Base-by-base conservation (phyloP, 2,329 filamentous ascomycete species). In the Xylaria sp. region DNA sequence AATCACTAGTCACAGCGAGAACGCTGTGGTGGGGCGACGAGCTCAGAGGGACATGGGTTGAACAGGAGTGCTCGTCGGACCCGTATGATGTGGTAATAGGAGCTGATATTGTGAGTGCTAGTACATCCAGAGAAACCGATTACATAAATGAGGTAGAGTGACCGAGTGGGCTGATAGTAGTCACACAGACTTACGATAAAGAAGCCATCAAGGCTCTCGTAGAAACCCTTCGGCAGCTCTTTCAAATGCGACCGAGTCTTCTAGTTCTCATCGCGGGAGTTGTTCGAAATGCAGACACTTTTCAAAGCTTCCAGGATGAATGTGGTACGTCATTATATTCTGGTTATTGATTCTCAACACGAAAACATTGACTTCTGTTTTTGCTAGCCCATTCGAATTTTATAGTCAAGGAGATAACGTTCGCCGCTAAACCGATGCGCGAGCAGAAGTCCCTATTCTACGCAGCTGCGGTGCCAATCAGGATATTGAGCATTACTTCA, bases 261-360 rank as follows among this genome's bases (percentile, higher is more conserved):
- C 75, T 84, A 53, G 86, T 90, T 54, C 79, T 91, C 65, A 86
- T 91, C 69, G 84, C 88, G 2, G 86, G 87, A 16, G 88, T 88
- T 0, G 82, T 91, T 63, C 85, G 90, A 64, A 91, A 91, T 68
- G 81, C 85, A 64, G 81, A 88, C 61, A 91, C 89, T 0, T 90
- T 90, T 77, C 82, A 86, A 72, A 80, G 82, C 29, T 91, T 91
- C 74, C 76, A 84, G 72, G 79, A 84, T 65, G 85, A 84, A 65
- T 91, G 88, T 78, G 79, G 89, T 91, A 79, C 76, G 88, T 83
- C 18, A 27, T 23, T 47, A 12, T 18, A 37, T 18, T 12, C 6
- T 35, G 8, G 5, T 25, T 21, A 10, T 3, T 13, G 27, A 25
- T 47, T 48, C 2, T 18, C 12, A 29, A 5, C 9, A 54, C 13